Evolutionary conservation across 2,329 filamentous ascomycete species (phyloP), one percentile per base, ranked within the genome.

Genomic region (Purpureocillium takamizusanense): DNA sequence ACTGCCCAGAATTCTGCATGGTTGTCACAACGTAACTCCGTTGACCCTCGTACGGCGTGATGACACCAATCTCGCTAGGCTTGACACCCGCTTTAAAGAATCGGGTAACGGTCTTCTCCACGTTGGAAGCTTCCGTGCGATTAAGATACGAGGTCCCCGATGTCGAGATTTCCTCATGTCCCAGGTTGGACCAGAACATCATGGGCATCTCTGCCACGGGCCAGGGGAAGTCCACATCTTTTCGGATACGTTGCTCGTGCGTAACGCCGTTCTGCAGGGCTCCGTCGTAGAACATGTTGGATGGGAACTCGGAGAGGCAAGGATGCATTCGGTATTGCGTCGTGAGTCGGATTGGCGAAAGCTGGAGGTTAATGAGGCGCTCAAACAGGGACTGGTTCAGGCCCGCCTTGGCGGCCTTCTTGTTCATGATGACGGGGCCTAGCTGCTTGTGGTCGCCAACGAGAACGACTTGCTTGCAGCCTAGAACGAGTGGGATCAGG

Each of bases 171-270:
- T 98, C 92, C 62, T 98, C 92, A 43, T 94, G 94, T 43, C 92
- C 92, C 39, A 95, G 70, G 58, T 98, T 98, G 18, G 88, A 94
- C 92, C 92, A 98, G 67, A 98, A 98, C 92, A 97, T 97, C 92
- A 98, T 98, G 3, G 92, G 92, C 50, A 81, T 87, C 57, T 97
- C 90, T 15, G 72, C 78, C 23, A 95, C 86, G 3, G 92, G 92
- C 92, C 92, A 98, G 11, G 92, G 92, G 60, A 98, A 98, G 61
- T 98, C 92, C 21, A 98, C 87, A 52, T 98, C 90, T 48, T 83
- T 83, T 45, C 90, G 83, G 46, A 97, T 74, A 43, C 92, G 83
- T 55, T 94, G 83, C 49, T 86, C 81, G 57, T 85, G 85, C 1
- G 89, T 94, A 34, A 98, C 86, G 56, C 92, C 92, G 51, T 98